Conservation (phyloP, 208 protist species). For the Leishmania tropica region DNA sequence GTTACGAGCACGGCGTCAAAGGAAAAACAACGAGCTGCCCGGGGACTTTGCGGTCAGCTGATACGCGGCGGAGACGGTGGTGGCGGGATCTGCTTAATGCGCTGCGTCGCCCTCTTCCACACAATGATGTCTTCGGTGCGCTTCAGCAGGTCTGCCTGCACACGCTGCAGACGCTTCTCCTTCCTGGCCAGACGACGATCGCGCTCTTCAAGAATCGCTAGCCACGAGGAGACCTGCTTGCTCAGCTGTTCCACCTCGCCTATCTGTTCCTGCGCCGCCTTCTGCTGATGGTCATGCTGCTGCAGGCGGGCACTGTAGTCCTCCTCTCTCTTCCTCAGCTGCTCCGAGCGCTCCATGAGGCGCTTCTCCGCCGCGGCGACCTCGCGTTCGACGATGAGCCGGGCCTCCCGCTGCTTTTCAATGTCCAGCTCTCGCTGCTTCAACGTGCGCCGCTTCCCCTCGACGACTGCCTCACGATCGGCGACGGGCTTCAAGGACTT, state of each 20-base stretch:
- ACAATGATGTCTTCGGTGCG: slow-evolving; percentile 57
- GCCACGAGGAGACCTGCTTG: slow-evolving; percentile 66
- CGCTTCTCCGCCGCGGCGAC: slow-evolving; percentile 39
- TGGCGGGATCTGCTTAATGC: slow-evolving; percentile 37
- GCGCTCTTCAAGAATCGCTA: slow-evolving; percentile 76
- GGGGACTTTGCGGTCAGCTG: background rate
- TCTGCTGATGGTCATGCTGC: slow-evolving; percentile 56
- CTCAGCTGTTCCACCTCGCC: slow-evolving; percentile 71
- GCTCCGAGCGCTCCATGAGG: slow-evolving; percentile 28
- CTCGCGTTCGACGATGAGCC: slow-evolving; percentile 42
- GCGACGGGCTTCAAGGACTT: slow-evolving; percentile 39
- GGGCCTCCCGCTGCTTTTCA: slow-evolving; percentile 46
- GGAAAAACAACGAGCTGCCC: background rate
- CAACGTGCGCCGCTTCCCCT: slow-evolving; percentile 48
- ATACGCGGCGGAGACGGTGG: slow-evolving; percentile 35
- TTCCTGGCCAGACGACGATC: slow-evolving; percentile 54
- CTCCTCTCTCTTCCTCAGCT: slow-evolving; percentile 42
- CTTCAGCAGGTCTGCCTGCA: slow-evolving; percentile 61
- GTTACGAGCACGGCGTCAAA: background rate
- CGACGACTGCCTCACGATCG: slow-evolving; percentile 51
- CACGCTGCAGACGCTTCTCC: slow-evolving; percentile 63
- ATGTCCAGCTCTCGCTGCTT: slow-evolving; percentile 49
- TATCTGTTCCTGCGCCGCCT: slow-evolving; percentile 54
- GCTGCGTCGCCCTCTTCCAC: slow-evolving; percentile 41
- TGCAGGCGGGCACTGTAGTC: slow-evolving; percentile 40